phyloP scores from a whole-genome alignment of 139 green algal genomes.

The Chlorella sp. region DNA sequence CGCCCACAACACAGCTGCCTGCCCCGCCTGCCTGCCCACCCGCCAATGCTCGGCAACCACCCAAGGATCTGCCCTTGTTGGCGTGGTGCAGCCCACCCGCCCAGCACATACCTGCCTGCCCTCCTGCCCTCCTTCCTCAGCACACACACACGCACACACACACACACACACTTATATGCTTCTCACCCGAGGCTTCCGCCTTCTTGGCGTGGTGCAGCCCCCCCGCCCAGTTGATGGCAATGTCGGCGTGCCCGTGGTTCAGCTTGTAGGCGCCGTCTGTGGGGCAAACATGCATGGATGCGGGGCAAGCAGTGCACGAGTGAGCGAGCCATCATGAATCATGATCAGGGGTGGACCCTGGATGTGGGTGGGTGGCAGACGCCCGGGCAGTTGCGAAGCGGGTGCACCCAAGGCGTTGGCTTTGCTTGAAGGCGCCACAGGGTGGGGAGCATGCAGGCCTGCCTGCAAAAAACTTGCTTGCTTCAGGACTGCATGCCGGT shows the following conservation, averaged over 20 bases:
- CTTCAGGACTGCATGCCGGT: too few species aligned
- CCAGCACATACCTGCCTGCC: constrained; percentile 82
- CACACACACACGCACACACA: not conserved
- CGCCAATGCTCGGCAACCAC: too few species aligned
- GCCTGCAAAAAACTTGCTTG: too few species aligned
- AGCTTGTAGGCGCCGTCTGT: constrained; percentile 78
- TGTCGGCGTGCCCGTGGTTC: constrained; percentile 89
- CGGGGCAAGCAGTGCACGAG: not conserved
- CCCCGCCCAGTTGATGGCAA: constrained; percentile 98
- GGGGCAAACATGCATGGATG: not conserved
- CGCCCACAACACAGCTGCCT: constrained; percentile 87
- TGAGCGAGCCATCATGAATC: too few species aligned
- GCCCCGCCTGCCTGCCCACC: too few species aligned
- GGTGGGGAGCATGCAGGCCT: too few species aligned
- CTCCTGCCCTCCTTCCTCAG: not conserved
- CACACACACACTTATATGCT: not conserved
- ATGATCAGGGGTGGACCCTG: too few species aligned
- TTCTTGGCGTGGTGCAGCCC: constrained; percentile 99
- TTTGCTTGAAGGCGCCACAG: too few species aligned
- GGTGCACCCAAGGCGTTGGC: too few species aligned
- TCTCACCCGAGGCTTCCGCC: constrained; percentile 65
- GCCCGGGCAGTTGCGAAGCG: too few species aligned
- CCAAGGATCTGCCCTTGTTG: too few species aligned
- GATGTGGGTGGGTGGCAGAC: too few species aligned
- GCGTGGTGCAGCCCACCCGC: constrained; percentile 95